phyloP scores from a whole-genome alignment of 2,329 filamentous ascomycete genomes.

The Aspergillus tubingensis region DNA sequence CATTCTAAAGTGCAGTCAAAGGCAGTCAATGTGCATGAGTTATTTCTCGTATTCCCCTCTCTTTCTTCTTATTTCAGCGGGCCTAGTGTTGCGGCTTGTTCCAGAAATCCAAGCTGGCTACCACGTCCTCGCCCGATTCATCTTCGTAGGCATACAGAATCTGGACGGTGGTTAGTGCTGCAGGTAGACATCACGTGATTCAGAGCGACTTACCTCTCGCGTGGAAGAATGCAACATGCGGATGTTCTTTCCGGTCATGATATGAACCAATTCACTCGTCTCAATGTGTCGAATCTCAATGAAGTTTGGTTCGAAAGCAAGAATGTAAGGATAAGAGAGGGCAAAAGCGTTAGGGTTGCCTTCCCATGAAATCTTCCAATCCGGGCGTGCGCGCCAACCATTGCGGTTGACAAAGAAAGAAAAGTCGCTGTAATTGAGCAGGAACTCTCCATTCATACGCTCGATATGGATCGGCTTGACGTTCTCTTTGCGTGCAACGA shows the following conservation, averaged over 20 bases:
- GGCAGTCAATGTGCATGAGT: constrained; percentile 12
- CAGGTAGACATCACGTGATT: neutral
- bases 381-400: constrained; percentile 90
- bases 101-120: constrained; percentile 97
- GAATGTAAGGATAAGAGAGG: constrained; percentile 92
- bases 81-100: constrained; percentile 53
- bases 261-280: constrained; percentile 85
- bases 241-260: constrained; percentile 94
- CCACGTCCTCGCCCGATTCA: constrained; percentile 86
- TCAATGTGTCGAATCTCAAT: constrained; percentile 96
- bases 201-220: constrained; percentile 71
- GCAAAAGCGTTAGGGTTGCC: constrained; percentile 90
- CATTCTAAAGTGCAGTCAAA: constrained; percentile 22
- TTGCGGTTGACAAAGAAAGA: constrained; percentile 99
- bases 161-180: constrained; percentile 52
- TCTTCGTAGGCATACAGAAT: constrained; percentile 98
- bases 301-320: constrained; percentile 96
- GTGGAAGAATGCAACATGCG: constrained; percentile 97
- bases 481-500: constrained; percentile 89
- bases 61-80: constrained; percentile 5
- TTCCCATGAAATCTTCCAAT: constrained; percentile 98
- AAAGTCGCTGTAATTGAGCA: constrained; percentile 97
- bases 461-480: constrained; percentile 97
- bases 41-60: constrained; percentile 10
- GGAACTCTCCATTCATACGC: constrained; percentile 91